These are phyloP conservation scores for Persicaria tinctoria DNA, from an alignment of 148 eudicot genomes.

Conservation along the genomic window DNA sequence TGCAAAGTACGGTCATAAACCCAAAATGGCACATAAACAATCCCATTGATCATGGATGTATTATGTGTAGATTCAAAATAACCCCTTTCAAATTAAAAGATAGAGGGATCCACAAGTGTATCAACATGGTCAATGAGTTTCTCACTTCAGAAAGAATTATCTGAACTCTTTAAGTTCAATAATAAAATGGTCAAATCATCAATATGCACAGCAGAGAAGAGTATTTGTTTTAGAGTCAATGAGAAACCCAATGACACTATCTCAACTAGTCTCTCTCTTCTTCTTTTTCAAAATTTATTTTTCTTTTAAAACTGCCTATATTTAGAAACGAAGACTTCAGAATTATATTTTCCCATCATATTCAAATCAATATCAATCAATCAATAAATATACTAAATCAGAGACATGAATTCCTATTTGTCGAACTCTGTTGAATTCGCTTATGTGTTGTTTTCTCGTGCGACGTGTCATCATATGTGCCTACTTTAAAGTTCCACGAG, in stretches of 20 bases:
- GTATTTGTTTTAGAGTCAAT: not conserved
- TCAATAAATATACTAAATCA: too few species aligned
- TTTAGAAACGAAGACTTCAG: not conserved
- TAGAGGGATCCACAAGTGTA: not conserved
- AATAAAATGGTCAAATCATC: not conserved
- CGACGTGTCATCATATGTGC: too few species aligned
- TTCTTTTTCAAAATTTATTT: too few species aligned
- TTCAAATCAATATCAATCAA: not conserved
- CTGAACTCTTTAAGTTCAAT: not conserved
- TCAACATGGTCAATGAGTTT: not conserved
- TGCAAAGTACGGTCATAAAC: not conserved
- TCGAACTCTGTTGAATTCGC: too few species aligned
- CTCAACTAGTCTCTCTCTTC: not conserved
- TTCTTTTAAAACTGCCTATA: not conserved
- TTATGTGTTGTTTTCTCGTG: too few species aligned
- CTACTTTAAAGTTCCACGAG: not conserved
- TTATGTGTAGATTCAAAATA: not conserved
- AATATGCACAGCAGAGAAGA: not conserved
- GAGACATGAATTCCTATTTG: too few species aligned
- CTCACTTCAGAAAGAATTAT: not conserved
- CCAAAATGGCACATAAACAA: not conserved
- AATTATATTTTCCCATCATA: not conserved
- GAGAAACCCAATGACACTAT: not conserved
- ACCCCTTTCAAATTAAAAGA: not conserved
- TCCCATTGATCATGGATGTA: not conserved